Conservation (phyloP, 768 basidiomycete genomes). For the Gyrodon lividus region DNA sequence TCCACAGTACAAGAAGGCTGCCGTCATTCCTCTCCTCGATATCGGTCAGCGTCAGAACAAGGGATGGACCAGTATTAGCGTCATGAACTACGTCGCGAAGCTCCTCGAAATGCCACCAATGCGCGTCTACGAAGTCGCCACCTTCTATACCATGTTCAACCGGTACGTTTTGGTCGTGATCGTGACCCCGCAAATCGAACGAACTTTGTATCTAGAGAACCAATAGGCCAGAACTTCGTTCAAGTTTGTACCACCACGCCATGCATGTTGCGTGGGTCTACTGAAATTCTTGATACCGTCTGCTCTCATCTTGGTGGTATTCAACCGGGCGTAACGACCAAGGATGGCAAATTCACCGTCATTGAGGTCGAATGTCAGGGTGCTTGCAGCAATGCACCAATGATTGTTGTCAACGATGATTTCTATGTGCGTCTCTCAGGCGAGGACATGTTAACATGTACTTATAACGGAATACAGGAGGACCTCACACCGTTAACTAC, state of each 20-base stretch:
- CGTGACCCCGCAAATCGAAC: neutral
- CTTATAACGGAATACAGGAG: conserved; percentile 51
- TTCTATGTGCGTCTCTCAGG: conserved; percentile 71
- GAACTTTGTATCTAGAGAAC: conserved; percentile 58
- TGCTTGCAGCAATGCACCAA: conserved; percentile 96
- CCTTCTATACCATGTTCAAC: conserved; percentile 99
- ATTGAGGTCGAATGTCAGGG: conserved; percentile 99
- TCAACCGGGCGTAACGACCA: conserved; percentile 88
- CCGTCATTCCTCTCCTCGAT: conserved; percentile 94
- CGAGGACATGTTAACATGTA: neutral
- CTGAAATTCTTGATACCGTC: conserved; percentile 83
- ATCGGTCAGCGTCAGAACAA: conserved; percentile 97
- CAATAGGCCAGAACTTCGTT: conserved; percentile 90
- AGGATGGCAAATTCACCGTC: conserved; percentile 95
- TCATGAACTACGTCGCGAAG: conserved; percentile 98
- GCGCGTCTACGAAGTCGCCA: conserved; percentile 99
- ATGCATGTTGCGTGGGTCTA: conserved; percentile 93
- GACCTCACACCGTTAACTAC: conserved; percentile 78
- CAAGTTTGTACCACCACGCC: conserved; percentile 99
- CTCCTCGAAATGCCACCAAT: conserved; percentile 93
- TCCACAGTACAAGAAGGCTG: conserved; percentile 97
- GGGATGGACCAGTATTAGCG: conserved; percentile 96
- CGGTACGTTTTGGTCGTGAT: conserved; percentile 52
- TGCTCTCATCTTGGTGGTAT: conserved; percentile 80
- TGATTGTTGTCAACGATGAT: conserved; percentile 95